A percentile compares a stretch with the other conserved stretches of the same genome.
Evolutionary conservation across 1,139 yeast species (phyloP).

Genomic region (Candida sanyaensis): DNA sequence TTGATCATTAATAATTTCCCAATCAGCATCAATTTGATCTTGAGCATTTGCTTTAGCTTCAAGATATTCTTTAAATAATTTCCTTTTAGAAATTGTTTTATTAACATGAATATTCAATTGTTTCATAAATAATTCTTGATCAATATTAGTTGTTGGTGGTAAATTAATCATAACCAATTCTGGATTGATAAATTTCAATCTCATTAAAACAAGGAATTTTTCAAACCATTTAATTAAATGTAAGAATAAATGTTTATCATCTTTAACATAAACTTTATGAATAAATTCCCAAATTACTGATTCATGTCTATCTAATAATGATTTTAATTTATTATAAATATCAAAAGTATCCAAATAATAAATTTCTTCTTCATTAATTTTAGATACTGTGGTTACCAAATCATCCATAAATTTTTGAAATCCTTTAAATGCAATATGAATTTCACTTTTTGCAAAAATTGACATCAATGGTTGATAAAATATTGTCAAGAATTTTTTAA

Average conservation of each 20-base stretch:
- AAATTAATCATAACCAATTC: conserved; percentile 46
- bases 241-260: conserved; percentile 69
- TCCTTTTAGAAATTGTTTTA: conserved; percentile 30
- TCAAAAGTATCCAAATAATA: conserved; percentile 45
- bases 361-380: conserved; percentile 49
- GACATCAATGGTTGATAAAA: conserved; percentile 84
- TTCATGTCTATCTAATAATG: conserved; percentile 68
- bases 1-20: conserved; percentile 50
- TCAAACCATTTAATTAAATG: conserved; percentile 71
- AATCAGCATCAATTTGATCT: conserved; percentile 43
- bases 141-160: conserved; percentile 17
- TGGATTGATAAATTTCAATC: conserved; percentile 60
- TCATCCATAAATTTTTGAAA: conserved; percentile 76
- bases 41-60: conserved; percentile 21
- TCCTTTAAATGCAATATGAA: conserved; percentile 74
- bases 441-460: conserved; percentile 72
- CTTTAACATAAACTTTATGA: conserved; percentile 74
- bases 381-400: conserved; percentile 52
- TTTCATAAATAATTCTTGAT: conserved; percentile 25
- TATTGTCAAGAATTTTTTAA: conserved; percentile 71
- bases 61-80: conserved; percentile 36
- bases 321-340: conserved; percentile 67
- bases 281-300: conserved; percentile 70
- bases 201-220: conserved; percentile 54
- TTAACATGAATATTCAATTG: conserved; percentile 35